Evolutionary conservation across 192 early-diverging fungal genomes (phyloP).

Genomic region (Podochytrium sp.): DNA sequence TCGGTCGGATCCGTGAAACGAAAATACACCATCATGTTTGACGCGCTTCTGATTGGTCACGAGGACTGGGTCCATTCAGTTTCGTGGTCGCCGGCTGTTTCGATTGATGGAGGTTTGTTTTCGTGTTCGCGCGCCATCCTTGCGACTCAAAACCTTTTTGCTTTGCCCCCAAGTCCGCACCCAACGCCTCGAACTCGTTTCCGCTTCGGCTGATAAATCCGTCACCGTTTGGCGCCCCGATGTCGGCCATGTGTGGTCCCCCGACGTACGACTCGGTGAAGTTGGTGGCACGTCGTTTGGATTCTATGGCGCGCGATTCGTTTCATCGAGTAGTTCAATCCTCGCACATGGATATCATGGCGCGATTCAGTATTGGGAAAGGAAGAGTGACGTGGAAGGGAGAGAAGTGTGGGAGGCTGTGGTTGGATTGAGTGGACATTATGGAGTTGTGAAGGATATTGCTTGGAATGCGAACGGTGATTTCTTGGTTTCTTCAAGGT

Average conservation of each 20-base stretch:
- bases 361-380: constrained; percentile 82
- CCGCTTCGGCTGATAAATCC: constrained; percentile 90
- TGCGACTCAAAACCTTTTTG: no score
- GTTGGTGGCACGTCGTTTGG: constrained; percentile 82
- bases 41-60: constrained; percentile 92
- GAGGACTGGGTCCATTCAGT: constrained; percentile 94
- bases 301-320: constrained; percentile 78
- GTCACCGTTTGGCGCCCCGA: constrained; percentile 92
- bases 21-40: constrained; percentile 70
- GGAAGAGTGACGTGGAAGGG: neutral
- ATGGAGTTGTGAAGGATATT: constrained; percentile 74
- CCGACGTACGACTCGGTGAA: constrained; percentile 84
- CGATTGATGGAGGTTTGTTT: no score
- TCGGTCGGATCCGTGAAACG: constrained; percentile 25
- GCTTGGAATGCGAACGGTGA: constrained; percentile 80
- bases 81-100: constrained; percentile 71
- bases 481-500: constrained; percentile 77
- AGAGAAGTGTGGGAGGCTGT: constrained; percentile 67
- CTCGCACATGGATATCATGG: constrained; percentile 83
- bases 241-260: constrained; percentile 79
- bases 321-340: constrained; percentile 66
- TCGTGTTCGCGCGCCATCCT: no score
- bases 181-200: constrained; percentile 76
- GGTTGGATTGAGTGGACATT: constrained; percentile 82
- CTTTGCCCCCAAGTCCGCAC: no score